Base-by-base conservation (phyloP, 2,329 filamentous ascomycete genomes). In the Cercospora sesami region DNA sequence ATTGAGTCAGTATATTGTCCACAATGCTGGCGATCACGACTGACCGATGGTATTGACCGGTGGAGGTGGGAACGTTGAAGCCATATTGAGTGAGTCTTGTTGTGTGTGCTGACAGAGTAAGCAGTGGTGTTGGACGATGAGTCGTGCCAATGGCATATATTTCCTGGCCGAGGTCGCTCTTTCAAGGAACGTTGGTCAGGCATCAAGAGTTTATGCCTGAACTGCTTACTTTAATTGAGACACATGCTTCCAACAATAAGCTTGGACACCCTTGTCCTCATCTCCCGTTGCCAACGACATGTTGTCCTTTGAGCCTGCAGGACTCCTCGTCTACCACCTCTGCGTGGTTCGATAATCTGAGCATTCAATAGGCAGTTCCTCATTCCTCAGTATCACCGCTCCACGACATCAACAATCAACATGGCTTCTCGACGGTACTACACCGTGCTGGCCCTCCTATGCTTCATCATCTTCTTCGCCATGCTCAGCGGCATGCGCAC, bases 11-110 rank as follows among this genome's bases (percentile, higher is more conserved):
- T 58, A 57, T n/a, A 39, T 60, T 28, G 48, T 33, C 53, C 23
- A 39, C 18, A 16, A 5, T 53, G 5, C 23, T 28, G 48, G 48
- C 16, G 53, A 45, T 28, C n/a, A 10, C 61, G 23, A 14, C 68
- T 21, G 80, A 87, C 85, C 86, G 83, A 96, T 94, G 72, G 90
- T 91, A 77, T 88, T 88, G 73, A 91, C 88, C 3, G 92, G 90
- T 10, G 90, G 87, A 31, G 93, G 92, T 72, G 93, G 93, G 77
- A 94, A 94, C 3, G 74, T 69, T 57, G 78, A 67, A 33, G 77
- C 69, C 76, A 79, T 79, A 14, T 36, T 57, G 61, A 9, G 8
- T 21, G 10, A 4, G 30, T 51, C 45, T 14, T 28, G n/a, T 28
- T 6, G 31, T 60, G 36, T 65, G 57, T 26, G 61, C 8, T 23